Evolutionary conservation across 805 yeast species (phyloP), one percentile per base, ranked within the genome.

Genomic region (Wickerhamomyces tratensis): DNA sequence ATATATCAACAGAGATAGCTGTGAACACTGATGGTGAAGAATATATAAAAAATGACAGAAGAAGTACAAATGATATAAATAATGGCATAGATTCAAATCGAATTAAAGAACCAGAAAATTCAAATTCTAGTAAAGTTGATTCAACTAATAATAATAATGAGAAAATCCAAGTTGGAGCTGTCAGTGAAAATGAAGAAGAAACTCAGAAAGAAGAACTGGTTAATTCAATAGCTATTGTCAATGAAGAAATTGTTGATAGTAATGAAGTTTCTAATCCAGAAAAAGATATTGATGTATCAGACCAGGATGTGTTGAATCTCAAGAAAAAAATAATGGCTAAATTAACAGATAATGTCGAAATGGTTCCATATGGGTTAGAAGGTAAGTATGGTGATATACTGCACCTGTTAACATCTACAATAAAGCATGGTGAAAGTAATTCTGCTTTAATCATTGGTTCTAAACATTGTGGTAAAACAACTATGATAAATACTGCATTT

Each of bases 391-490:
- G 62, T 1, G 83, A 83, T 47, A 56, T 89, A 2, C 74, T 72
- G 46, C 62, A 65, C 11, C 58, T 86, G 49, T 56, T 89, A 40
- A 76, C 76, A 40, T 79, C 78, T 46, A 80, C 95, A 0, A 69
- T 88, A 1, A 63, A 67, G 25, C 76, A 76, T 46, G 71, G 75
- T 29, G 93, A 87, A 47, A 89, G 95, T 7, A 87, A 86, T 55
- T 91, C 97, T 3, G 76, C 80, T 11, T 63, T 91, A 7, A 45
- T 91, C 1, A 69, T 88, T 38, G 98, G 98, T 0, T 86, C 96
- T 0, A 64, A 88, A 37, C 78, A 82, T 3, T 67, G 79, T 6
- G 97, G 95, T 0, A 91, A 91, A 56, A 69, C 89, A 0, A 62
- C 75, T 2, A 59, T 85, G 4, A 64, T 91, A 4, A 69, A 82